These are phyloP conservation scores for Kuraishia hungarica DNA, from an alignment of 805 yeast species.

Conservation along the genomic window DNA sequence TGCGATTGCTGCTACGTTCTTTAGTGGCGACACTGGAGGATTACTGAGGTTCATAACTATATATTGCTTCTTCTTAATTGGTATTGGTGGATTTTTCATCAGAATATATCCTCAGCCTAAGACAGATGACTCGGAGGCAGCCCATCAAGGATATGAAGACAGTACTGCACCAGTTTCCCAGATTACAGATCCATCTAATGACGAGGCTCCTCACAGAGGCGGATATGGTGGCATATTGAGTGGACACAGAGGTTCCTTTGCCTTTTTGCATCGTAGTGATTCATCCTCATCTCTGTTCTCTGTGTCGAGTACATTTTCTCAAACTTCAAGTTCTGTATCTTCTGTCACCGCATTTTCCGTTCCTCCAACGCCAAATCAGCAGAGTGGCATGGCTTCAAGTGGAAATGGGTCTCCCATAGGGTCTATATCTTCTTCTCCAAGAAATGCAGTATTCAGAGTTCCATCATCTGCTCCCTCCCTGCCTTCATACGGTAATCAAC, in stretches of 20 bases:
- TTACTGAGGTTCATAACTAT: slow-evolving; percentile 47
- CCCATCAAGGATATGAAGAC: slow-evolving; percentile 2
- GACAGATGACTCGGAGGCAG: slow-evolving; percentile 1
- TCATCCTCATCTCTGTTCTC: neutral
- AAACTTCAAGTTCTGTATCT: slow-evolving; percentile 14
- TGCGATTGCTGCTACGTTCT: slow-evolving; percentile 43
- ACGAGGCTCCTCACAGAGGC: slow-evolving; percentile 3
- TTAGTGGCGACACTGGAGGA: slow-evolving; percentile 42
- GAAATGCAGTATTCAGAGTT: neutral
- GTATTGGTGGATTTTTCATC: slow-evolving; percentile 37
- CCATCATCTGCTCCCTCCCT: neutral
- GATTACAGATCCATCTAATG: neutral
- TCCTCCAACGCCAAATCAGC: neutral
- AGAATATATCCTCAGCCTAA: slow-evolving; percentile 10
- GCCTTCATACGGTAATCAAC: neutral
- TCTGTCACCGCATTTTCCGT: slow-evolving; percentile 5
- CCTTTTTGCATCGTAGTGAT: slow-evolving; percentile 18
- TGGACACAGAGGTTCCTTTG: slow-evolving; percentile 28
- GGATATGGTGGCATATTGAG: slow-evolving; percentile 12
- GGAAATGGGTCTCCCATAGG: neutral
- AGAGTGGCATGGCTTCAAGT: neutral
- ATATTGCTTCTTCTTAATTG: slow-evolving; percentile 38
- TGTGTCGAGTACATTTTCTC: slow-evolving; percentile 7
- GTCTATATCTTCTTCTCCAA: neutral
- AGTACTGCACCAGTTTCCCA: neutral